phyloP scores from a whole-genome alignment of 768 basidiomycete species.

The Tephrocybe sp. region DNA sequence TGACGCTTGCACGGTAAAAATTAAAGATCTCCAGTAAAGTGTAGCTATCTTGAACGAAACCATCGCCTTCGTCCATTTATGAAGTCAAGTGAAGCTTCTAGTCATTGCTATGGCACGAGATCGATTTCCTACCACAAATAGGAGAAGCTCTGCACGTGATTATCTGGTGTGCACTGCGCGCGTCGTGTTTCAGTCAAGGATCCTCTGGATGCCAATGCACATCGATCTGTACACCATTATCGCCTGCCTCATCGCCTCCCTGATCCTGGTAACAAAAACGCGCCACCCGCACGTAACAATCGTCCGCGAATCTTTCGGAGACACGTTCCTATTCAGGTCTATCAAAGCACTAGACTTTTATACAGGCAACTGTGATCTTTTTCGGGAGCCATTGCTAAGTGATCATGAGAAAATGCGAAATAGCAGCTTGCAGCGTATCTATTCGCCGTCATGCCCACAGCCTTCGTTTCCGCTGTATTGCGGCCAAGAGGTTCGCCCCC shows the following conservation, averaged over 20 bases:
- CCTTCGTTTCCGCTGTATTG: background rate
- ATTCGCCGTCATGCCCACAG: background rate
- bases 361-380: slow-evolving; percentile 3
- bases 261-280: slow-evolving; percentile 7
- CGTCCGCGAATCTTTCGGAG: background rate
- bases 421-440: too few species aligned
- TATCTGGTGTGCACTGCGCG: too few species aligned
- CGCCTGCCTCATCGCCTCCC: background rate
- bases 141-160: too few species aligned
- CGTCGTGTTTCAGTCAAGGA: too few species aligned
- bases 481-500: too few species aligned
- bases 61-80: too few species aligned
- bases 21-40: too few species aligned
- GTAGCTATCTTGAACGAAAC: too few species aligned
- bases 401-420: background rate
- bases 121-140: too few species aligned
- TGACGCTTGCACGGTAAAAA: too few species aligned
- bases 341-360: slow-evolving; percentile 8
- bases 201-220: background rate
- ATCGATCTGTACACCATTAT: background rate
- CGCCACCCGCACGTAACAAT: slow-evolving; percentile 6
- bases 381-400: background rate
- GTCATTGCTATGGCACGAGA: too few species aligned
- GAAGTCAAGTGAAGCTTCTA: too few species aligned
- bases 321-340: background rate